Evolutionary conservation across 306 rosid species (phyloP), one percentile per base, ranked within the genome.

Genomic region (Prunus campanulata): DNA sequence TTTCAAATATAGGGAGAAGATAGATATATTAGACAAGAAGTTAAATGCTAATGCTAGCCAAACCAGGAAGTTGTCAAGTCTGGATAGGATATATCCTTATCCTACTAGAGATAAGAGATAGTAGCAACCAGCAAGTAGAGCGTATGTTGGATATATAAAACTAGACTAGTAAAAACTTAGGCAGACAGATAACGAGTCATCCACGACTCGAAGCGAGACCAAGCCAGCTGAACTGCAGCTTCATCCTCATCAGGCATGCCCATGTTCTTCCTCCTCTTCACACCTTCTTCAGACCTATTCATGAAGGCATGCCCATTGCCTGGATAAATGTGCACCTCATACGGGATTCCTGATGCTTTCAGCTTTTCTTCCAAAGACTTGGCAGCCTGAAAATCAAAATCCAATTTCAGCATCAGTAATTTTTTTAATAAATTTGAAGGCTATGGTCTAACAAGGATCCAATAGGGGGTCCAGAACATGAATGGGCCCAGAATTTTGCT

Each of bases 191-290:
- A 82, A 12, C 75, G 50, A 3, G 92, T 86, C 97, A 92, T 92
- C 99, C 97, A 92, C 7, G 93, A 85, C 76, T 89, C 80, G 77
- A 95, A 92, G 72, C 88, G 97, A 83, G 97, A 89, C 99, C 99
- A 95, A 11, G 97, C 97, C 3, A 92, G 87, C 87, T 87, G 81
- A 55, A 83, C 97, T 2, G 97, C 84, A 8, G 84, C 86, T 70
- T 89, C 93, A 63, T 95, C 96, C 80, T 92, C 90, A 32, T 92
- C 97, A 0, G 87, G 63, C 88, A 92, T 6, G 65, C 97, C 99
- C 99, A 95, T 89, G 84, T 71, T 35, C 87, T 92, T 92, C 86
- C 97, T 90, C 83, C 97, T 89, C 83, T 79, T 44, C 80, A 89
- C 81, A 57, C 97, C 97, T 72, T 92, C 97, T 12, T 88, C 78